phyloP scores from a whole-genome alignment of 495 filamentous ascomycete species.

The Beverwykella pulmonaria region DNA sequence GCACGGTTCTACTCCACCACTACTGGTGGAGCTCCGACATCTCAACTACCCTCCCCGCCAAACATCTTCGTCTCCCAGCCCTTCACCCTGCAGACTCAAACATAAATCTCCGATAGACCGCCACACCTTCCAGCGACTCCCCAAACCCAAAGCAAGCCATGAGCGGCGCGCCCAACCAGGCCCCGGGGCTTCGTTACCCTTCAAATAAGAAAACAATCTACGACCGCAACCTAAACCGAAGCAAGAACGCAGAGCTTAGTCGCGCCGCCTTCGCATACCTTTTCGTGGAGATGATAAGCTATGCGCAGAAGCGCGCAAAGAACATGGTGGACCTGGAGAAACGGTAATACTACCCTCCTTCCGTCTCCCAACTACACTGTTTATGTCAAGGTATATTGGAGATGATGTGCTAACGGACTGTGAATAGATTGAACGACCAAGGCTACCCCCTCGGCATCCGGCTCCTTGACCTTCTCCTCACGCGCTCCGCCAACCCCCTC shows the following conservation, averaged over 20 bases:
- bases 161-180: slow-evolving; percentile 4
- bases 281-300: slow-evolving; percentile 95
- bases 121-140: not conserved
- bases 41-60: too few relatives aligned
- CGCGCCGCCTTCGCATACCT: slow-evolving; percentile 93
- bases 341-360: slow-evolving; percentile 57
- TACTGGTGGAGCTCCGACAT: not conserved
- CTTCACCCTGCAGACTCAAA: not conserved
- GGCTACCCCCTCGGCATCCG: slow-evolving; percentile 93
- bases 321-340: slow-evolving; percentile 93
- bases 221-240: slow-evolving; percentile 89
- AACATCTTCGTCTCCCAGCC: not conserved
- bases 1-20: not conserved
- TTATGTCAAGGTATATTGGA: too few relatives aligned
- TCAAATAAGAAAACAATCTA: slow-evolving; percentile 97
- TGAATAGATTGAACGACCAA: slow-evolving; percentile 81
- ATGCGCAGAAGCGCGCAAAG: slow-evolving; percentile 86
- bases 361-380: slow-evolving; percentile 1
- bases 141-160: slow-evolving; percentile 5
- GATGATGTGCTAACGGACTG: too few relatives aligned
- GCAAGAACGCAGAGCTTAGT: slow-evolving; percentile 81
- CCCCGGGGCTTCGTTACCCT: slow-evolving; percentile 83
- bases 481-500: slow-evolving; percentile 64
- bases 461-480: slow-evolving; percentile 91
- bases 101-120: not conserved